phyloP scores from a whole-genome alignment of 192 early-diverging fungal species.

The Chytriomyces confervae region DNA sequence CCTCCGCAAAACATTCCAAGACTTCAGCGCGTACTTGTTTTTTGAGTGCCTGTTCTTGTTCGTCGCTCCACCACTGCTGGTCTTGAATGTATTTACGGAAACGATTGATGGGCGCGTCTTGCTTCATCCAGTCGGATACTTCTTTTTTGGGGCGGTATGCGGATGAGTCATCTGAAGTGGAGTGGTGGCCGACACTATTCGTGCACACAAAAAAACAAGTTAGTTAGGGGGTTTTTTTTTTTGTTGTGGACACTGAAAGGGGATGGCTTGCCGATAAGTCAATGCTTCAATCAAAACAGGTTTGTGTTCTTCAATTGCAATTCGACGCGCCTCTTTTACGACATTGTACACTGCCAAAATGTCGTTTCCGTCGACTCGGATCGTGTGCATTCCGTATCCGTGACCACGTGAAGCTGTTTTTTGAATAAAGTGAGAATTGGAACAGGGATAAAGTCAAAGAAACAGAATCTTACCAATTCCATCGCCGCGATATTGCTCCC shows the following conservation, averaged over 20 bases:
- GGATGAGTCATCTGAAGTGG: constrained; percentile 96
- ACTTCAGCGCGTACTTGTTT: constrained; percentile 73
- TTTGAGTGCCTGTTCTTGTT: constrained; percentile 66
- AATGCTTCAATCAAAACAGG: constrained; percentile 97
- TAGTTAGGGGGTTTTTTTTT: no score
- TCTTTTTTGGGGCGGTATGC: constrained; percentile 93
- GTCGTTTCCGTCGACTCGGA: constrained; percentile 98
- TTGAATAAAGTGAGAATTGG: no score
- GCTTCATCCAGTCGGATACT: constrained; percentile 84
- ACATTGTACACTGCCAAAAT: constrained; percentile 92
- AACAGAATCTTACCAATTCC: constrained; percentile 69
- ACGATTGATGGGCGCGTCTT: constrained; percentile 89
- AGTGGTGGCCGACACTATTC: constrained; percentile 85
- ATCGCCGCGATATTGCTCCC: constrained; percentile 97
- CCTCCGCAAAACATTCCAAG: constrained; percentile 79
- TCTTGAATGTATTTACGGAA: constrained; percentile 88
- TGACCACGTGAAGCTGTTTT: constrained; percentile 79
- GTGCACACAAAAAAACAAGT: not conserved
- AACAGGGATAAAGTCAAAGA: no score
- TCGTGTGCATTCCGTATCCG: constrained; percentile 96
- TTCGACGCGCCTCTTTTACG: constrained; percentile 79
- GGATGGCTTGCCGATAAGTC: constrained; percentile 79
- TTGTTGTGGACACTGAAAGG: no score
- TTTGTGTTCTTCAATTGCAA: constrained; percentile 78
- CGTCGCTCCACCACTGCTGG: constrained; percentile 86